Conservation (phyloP, 257 asterid species). For the Forsythia suspensa region DNA sequence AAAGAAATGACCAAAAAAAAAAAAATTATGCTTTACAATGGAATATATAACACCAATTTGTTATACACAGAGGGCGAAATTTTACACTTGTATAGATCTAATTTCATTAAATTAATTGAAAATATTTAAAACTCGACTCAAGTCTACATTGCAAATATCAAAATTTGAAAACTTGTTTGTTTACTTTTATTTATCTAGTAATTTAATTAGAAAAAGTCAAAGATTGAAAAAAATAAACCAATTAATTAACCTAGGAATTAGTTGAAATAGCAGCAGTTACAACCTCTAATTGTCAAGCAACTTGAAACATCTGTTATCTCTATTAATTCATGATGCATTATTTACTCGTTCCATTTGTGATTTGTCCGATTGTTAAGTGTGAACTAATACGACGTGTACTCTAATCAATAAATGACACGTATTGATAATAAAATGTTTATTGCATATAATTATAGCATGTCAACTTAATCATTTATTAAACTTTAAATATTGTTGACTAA, state of each 20-base stretch:
- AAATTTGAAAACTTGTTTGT: background rate
- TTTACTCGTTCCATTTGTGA: background rate
- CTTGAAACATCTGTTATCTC: background rate
- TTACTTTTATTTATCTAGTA: background rate
- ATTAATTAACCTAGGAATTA: background rate
- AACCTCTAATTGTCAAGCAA: slow-evolving; percentile 13
- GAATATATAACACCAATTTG: too few relatives aligned
- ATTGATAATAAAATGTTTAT: background rate
- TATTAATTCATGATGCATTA: too few relatives aligned
- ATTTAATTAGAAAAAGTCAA: background rate
- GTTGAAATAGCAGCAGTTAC: slow-evolving; percentile 3
- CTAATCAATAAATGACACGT: slow-evolving; percentile 20
- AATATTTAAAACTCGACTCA: background rate
- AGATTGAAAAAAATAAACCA: background rate
- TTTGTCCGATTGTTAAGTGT: slow-evolving; percentile 5
- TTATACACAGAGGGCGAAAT: too few relatives aligned
- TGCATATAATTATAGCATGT: slow-evolving; percentile 15
- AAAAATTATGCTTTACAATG: too few relatives aligned
- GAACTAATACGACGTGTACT: slow-evolving; percentile 1
- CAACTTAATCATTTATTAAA: slow-evolving; percentile 23
- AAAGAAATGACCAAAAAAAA: too few relatives aligned
- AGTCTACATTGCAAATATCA: background rate
- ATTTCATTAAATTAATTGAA: too few relatives aligned
- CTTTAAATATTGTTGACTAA: slow-evolving; percentile 19
- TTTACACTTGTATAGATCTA: too few relatives aligned